Evolutionary conservation across 306 rosid species (phyloP), one percentile per base, ranked within the genome.

Genomic region (Prunus armeniaca): DNA sequence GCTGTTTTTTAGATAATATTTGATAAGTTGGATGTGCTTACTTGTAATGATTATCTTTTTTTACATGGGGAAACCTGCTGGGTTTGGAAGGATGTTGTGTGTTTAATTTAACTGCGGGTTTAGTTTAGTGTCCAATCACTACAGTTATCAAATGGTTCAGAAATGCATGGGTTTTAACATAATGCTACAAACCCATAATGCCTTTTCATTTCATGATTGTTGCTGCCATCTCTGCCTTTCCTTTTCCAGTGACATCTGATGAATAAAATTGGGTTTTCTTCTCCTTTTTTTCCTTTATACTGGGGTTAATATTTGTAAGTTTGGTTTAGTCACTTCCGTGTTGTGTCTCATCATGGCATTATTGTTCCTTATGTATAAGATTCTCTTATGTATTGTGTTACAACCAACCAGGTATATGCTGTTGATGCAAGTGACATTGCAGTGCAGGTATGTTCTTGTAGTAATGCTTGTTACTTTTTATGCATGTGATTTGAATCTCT

Each of bases 351-450:
- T 58, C 25, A 30, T 60, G 65, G 43, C 30, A 17, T 62, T 63
- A 52, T 52, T 20, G 51, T 30, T 3, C 19, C 25, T 56, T 67
- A 30, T 63, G 57, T 6, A 27, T 80, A 69, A 66, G 65, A 62
- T 72, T 71, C 14, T 69, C 56, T 63, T 79, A 80, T 82, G 67
- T 81, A 81, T 28, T 79, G 58, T 78, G 47, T 73, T 28, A 22
- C 75, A 32, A 71, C 52, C 58, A 70, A 34, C 65, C 83, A 95
- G 98, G 98, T 95, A 46, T 92, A 95, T 85, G 98, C 98, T 55
- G 91, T 95, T 81, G 98, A 95, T 86, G 98, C 98, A 64, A 95
- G 98, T 89, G 96, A 90, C 73, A 92, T 95, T 86, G 98, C 98
- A 18, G 70, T 90, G 76, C 98, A 92, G 98, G 98, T 95, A 88